Evolutionary conservation across 768 basidiomycete species (phyloP).

Genomic region (Russula earlei): DNA sequence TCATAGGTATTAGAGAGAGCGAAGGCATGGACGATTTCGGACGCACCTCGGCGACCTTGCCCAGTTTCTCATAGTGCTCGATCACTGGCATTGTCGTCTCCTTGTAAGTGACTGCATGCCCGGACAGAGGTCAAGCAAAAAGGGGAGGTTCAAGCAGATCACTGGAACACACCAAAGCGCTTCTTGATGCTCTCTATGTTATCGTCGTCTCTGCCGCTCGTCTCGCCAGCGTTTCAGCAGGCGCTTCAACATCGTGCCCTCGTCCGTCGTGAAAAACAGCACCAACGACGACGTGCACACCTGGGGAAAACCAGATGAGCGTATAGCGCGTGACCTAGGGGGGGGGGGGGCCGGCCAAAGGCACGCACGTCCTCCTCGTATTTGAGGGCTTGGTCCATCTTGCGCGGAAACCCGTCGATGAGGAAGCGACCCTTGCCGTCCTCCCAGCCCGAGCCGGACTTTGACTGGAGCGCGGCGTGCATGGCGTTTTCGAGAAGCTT

Average conservation of each 20-base stretch:
- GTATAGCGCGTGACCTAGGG: not conserved
- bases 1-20: not conserved
- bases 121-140: not conserved
- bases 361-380: slow-evolving; percentile 74
- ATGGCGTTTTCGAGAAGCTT: slow-evolving; percentile 94
- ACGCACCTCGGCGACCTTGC: slow-evolving; percentile 74
- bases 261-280: slow-evolving; percentile 79
- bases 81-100: slow-evolving; percentile 92
- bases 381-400: slow-evolving; percentile 94
- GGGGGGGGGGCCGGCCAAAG: not conserved
- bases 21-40: not conserved
- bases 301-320: slow-evolving; percentile 29
- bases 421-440: slow-evolving; percentile 77
- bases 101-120: slow-evolving; percentile 61
- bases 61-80: slow-evolving; percentile 55
- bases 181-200: slow-evolving; percentile 92
- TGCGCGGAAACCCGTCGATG: slow-evolving; percentile 94
- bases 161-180: slow-evolving; percentile 66
- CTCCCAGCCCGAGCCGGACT: slow-evolving; percentile 50
- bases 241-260: slow-evolving; percentile 79
- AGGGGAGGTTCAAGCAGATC: not conserved
- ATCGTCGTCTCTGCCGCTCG: slow-evolving; percentile 92
- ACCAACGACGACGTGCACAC: slow-evolving; percentile 75
- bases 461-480: slow-evolving; percentile 41
- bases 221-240: slow-evolving; percentile 86